Percentiles rank a stretch among this genome's conserved stretches.
Evolutionary conservation across 2,329 filamentous ascomycete genomes (phyloP).

Genomic region (Didymella exigua): DNA sequence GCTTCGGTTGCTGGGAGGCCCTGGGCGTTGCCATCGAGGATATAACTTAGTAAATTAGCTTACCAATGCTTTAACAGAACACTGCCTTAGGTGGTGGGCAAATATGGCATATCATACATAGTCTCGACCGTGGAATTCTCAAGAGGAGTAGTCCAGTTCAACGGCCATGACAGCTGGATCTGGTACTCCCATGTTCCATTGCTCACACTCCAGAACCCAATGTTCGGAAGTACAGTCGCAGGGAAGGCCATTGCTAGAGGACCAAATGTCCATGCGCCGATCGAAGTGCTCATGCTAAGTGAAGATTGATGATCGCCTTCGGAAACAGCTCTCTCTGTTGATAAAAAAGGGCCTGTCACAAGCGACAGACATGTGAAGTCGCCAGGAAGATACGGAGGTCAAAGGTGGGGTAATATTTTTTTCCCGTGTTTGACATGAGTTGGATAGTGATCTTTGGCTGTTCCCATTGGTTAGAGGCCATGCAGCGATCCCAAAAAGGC

Average conservation of each 20-base stretch:
- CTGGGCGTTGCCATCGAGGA: constrained; percentile 43
- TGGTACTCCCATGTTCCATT: constrained; percentile 45
- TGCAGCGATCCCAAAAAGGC: neutral
- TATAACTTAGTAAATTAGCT: constrained; percentile 26
- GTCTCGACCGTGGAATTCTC: constrained; percentile 36
- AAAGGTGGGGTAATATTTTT: neutral
- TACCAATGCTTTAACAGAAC: neutral
- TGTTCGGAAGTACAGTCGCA: constrained; percentile 35
- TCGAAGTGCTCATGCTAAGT: constrained; percentile 19
- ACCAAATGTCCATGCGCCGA: constrained; percentile 38
- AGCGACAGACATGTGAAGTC: too few relatives aligned
- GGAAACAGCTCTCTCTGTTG: neutral
- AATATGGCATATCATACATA: constrained; percentile 26
- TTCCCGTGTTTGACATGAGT: too few relatives aligned
- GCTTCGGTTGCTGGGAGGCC: constrained; percentile 38
- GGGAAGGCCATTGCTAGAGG: constrained; percentile 35
- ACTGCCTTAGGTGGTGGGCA: neutral
- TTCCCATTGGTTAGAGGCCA: neutral
- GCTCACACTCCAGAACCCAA: constrained; percentile 37
- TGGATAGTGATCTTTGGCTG: neutral
- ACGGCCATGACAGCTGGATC: constrained; percentile 40
- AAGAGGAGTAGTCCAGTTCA: constrained; percentile 39
- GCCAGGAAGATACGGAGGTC: neutral
- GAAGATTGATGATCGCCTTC: neutral
- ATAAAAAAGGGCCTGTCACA: neutral